Base-by-base conservation (phyloP, 2,329 filamentous ascomycete genomes). In the Fusarium siculi region DNA sequence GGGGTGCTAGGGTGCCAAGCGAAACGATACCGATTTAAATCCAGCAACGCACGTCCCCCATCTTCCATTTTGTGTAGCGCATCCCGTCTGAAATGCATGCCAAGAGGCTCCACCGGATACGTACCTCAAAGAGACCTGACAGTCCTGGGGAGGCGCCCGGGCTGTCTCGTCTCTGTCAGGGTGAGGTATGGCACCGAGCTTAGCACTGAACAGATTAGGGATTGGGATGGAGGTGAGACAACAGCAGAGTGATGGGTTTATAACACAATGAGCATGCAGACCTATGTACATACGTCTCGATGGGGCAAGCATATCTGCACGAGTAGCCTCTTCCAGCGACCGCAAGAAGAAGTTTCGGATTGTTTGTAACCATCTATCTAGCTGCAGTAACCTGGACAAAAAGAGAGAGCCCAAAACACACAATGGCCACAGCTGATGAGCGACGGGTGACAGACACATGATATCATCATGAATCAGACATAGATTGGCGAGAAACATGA, bases 21-120 rank as follows among this genome's bases (percentile, higher is more conserved):
- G 66, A 75, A 73, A 75, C 72, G 71, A 63, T 49, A 58, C 68
- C 69, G 69, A 75, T 73, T 73, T 63, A 68, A 73, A 67, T 50
- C 69, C 72, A 72, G 56, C 56, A 60, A 73, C 49, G 70, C 72
- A 71, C 63, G 69, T 61, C 70, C 69, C 69, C 55, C 63, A 59
- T 63, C 55, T 53, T 49, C 40, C 30, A 57, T 49, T 57, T 30
- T 46, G 46, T 59, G 73, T 75, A 69, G 69, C 66, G 63, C 69
- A 68, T 73, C 28, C 28, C 28, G 28, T 30, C 66, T 62, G 47
- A 74, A 62, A 46, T 59, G 58, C 42, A 40, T 57, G 72, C 61
- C 64, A 70, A 73, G 72, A 72, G 39, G 42, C 39, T 46, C 62
- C 34, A 40, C 34, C 16, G 59, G 53, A 64, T 74, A 73, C 60